Base-by-base conservation (phyloP, 176 grass and related monocot genomes). In the Rhynchospora tenuis region DNA sequence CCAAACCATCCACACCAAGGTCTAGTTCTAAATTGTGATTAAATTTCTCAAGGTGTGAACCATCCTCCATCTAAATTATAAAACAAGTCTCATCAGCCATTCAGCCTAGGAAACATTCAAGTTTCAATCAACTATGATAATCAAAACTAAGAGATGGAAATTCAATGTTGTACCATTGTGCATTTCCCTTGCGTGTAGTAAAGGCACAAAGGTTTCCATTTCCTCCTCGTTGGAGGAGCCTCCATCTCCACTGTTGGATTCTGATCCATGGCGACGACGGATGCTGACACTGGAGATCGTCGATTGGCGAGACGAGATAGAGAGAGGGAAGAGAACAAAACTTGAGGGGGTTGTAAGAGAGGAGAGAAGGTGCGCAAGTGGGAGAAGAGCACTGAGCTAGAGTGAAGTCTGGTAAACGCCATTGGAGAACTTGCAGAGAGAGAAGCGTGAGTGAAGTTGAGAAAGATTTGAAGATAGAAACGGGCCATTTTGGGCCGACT, bases 181-280 rank as follows among this genome's bases (percentile, higher is more conserved):
- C 91, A 97, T 71, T 84, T 97, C 44, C 89, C 86, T 86, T 97
- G 94, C 8, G 90, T 94, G 80, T 92, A 94, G 59, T 97, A 97
- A 83, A 97, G 86, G 69, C 91, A 98, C 48, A 88, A 88, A 66
- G 89, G 95, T 85, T 84, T 98, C 95, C 95, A 98, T n/a, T 85
- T 83, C 11, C 56, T 79, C 58, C 70, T 84, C 51, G 83, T 62
- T 11, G 60, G 28, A 33, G 65, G 20, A 38, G 33, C 33, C 45
- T 43, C 75, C 84, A 76, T 17, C 7, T 72, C 83, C 42, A 82
- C 85, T 47, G 26, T 65, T 64, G 62, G 10, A 76, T 46, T 69
- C 60, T 55, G 85, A 54, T 89, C 87, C 24, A n/a, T 66, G 2
- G 57, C 72, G 43, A 46, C 8, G 0, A 69, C 15, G 9, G 67